phyloP scores from a whole-genome alignment of 352 stramenopile genomes.

The Pythium diclinum region DNA sequence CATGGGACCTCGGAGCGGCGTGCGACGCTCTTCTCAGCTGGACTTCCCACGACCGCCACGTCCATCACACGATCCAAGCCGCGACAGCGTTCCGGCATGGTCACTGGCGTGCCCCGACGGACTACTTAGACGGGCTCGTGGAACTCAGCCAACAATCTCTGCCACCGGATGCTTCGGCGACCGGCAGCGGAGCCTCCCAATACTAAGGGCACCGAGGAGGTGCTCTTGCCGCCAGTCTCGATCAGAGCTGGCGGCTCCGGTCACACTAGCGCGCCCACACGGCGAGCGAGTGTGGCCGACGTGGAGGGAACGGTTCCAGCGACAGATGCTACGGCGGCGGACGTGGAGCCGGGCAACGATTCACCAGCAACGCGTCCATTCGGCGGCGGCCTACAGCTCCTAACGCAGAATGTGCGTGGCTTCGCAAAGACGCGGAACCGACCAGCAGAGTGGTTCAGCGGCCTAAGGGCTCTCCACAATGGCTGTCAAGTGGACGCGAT shows the following conservation, averaged over 20 bases:
- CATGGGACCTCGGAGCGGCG: background rate
- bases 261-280: too few species aligned
- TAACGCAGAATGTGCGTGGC: conserved; percentile 13
- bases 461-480: background rate
- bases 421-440: background rate
- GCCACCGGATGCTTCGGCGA: background rate
- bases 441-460: conserved; percentile 7
- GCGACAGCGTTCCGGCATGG: background rate
- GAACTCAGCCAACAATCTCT: background rate
- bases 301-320: too few species aligned
- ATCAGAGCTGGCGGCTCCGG: background rate
- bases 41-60: background rate
- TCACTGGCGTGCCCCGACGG: background rate
- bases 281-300: too few species aligned
- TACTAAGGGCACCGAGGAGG: conserved; percentile 6
- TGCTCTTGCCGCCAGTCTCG: conserved; percentile 4
- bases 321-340: too few species aligned
- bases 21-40: background rate
- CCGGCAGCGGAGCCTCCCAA: background rate
- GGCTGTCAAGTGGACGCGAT: background rate
- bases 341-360: too few species aligned
- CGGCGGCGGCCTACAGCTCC: background rate
- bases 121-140: background rate
- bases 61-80: background rate
- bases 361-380: background rate